Percentiles rank a stretch among this genome's conserved stretches.
Evolutionary conservation across 73 alveolate genomes (phyloP).

Genomic region (Blepharisma japonicum): DNA sequence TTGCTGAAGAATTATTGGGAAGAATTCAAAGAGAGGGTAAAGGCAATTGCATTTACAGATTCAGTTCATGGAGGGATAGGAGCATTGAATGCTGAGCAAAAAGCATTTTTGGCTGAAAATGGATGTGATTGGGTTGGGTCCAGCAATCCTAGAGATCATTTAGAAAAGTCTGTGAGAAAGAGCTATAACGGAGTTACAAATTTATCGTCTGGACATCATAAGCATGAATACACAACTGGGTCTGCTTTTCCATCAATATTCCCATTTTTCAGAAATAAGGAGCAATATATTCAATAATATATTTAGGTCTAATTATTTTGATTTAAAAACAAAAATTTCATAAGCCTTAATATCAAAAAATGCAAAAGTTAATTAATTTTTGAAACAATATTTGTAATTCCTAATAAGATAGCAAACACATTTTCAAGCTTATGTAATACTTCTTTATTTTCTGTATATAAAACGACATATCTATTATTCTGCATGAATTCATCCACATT

Average conservation of each 20-base stretch:
- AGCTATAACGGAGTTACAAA: slow-evolving; percentile 40
- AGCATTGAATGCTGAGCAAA: not conserved
- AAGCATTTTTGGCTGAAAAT: not conserved
- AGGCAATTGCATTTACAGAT: slow-evolving; percentile 83
- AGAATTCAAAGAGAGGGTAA: slow-evolving; percentile 53
- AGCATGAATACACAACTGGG: slow-evolving; percentile 68
- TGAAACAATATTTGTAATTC: too few species aligned
- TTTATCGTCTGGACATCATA: slow-evolving; percentile 48
- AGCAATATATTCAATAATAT: too few species aligned
- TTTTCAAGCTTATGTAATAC: too few species aligned
- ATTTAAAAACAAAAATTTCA: too few species aligned
- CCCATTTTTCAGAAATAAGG: slow-evolving; percentile 20
- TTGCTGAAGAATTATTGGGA: slow-evolving; percentile 50
- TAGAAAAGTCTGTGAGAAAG: not conserved
- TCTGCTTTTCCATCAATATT: slow-evolving; percentile 39
- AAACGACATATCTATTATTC: too few species aligned
- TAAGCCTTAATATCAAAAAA: too few species aligned
- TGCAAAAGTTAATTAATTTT: too few species aligned
- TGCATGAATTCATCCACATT: too few species aligned
- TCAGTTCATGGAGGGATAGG: slow-evolving; percentile 38
- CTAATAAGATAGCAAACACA: too few species aligned
- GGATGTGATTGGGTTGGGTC: slow-evolving; percentile 27
- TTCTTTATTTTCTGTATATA: too few species aligned
- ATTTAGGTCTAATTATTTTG: too few species aligned
- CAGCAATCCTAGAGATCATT: not conserved